phyloP scores from a whole-genome alignment of 1,284 basidiomycete genomes.

The Phylloboletellus chloephorus region DNA sequence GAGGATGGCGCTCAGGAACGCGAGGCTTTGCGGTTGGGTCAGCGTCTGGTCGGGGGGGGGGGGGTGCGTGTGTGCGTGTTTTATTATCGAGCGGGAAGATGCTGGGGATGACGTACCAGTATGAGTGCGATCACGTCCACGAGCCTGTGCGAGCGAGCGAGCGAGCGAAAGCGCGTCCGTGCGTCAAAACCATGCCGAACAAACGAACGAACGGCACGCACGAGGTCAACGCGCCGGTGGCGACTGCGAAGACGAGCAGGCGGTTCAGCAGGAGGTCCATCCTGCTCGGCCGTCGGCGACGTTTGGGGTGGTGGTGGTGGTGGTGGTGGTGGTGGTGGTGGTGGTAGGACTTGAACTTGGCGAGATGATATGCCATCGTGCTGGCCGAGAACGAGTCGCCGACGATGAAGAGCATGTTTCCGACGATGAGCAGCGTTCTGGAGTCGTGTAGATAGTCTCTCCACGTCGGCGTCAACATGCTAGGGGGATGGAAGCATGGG shows the following conservation, averaged over 20 bases:
- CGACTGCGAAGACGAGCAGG: conserved; percentile 23
- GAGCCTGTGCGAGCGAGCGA: conserved; percentile 22
- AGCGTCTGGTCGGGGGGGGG: conserved; percentile 12
- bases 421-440: conserved; percentile 15
- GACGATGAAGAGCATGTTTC: conserved; percentile 23
- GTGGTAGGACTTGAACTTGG: conserved; percentile 12
- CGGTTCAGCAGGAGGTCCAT: conserved; percentile 23
- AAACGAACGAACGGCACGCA: conserved; percentile 7
- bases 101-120: conserved; percentile 17
- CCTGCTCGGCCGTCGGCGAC: conserved; percentile 14
- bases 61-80: background rate
- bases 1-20: conserved; percentile 20
- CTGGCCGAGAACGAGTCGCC: conserved; percentile 23
- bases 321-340: no score
- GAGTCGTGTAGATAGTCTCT: conserved; percentile 8
- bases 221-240: conserved; percentile 26
- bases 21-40: conserved; percentile 16
- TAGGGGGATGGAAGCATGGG: conserved; percentile 1
- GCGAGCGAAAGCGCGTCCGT: background rate
- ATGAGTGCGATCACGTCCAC: conserved; percentile 27
- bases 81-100: no score
- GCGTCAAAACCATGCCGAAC: background rate
- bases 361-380: conserved; percentile 25
- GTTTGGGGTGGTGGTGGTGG: no score
- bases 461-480: conserved; percentile 17